Evolutionary conservation across 2,329 filamentous ascomycete species (phyloP).

Genomic region (Trichoderma sp.): DNA sequence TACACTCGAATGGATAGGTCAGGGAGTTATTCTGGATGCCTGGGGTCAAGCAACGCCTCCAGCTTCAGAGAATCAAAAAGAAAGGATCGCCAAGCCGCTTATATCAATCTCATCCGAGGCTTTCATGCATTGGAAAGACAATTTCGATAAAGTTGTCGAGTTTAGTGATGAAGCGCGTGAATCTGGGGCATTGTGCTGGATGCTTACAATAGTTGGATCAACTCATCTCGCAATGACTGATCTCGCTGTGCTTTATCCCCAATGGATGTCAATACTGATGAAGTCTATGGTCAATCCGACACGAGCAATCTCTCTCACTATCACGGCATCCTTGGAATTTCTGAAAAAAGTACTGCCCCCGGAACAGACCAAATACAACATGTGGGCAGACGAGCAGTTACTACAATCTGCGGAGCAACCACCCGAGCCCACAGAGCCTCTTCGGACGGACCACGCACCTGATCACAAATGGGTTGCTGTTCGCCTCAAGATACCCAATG

Average conservation of each 20-base stretch:
- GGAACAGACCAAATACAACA: conserved; percentile 49
- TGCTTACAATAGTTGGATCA: conserved; percentile 57
- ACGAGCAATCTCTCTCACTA: conserved; percentile 63
- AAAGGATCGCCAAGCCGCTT: conserved; percentile 54
- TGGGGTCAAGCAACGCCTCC: conserved; percentile 58
- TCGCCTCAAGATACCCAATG: conserved; percentile 58
- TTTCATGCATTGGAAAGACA: conserved; percentile 69
- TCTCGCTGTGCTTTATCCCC: conserved; percentile 64
- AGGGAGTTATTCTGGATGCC: conserved; percentile 67
- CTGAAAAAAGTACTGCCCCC: conserved; percentile 53
- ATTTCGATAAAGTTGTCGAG: conserved; percentile 58
- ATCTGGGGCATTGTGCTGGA: conserved; percentile 49
- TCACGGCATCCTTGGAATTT: conserved; percentile 64
- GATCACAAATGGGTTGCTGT: conserved; percentile 60
- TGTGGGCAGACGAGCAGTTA: conserved; percentile 56
- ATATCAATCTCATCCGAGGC: conserved; percentile 67
- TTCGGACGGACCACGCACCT: conserved; percentile 56
- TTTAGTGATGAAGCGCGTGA: conserved; percentile 58
- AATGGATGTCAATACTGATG: conserved; percentile 57
- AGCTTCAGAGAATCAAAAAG: conserved; percentile 44
- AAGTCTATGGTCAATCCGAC: conserved; percentile 65
- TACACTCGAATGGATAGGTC: conserved; percentile 57
- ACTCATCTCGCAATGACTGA: conserved; percentile 68
- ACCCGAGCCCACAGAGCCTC: conserved; percentile 41
- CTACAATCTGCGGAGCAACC: conserved; percentile 45